phyloP scores from a whole-genome alignment of 352 stramenopile genomes.

The Globisporangium middletonii region DNA sequence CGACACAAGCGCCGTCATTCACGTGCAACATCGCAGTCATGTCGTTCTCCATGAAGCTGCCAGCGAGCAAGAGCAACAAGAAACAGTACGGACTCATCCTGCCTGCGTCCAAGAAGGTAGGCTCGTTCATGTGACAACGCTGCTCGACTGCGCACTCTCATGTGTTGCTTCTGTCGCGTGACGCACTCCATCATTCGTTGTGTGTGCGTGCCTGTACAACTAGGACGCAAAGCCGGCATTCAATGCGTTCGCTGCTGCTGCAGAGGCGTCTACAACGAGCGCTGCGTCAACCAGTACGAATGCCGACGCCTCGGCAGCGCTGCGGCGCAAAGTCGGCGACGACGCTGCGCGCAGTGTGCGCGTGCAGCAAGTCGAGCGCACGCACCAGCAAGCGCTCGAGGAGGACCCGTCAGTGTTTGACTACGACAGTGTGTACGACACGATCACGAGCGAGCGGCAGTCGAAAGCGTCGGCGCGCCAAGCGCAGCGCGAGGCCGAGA shows the following conservation, averaged over 20 bases:
- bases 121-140: not conserved
- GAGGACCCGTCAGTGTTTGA: constrained; percentile 87
- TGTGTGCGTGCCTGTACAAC: not conserved
- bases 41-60: constrained; percentile 33
- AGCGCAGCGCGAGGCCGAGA: constrained; percentile 45
- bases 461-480: constrained; percentile 37
- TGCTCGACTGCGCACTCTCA: not conserved
- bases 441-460: constrained; percentile 51
- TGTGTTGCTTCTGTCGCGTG: not conserved
- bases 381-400: constrained; percentile 49
- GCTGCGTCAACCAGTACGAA: not conserved
- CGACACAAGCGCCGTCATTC: too few species aligned
- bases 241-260: constrained; percentile 9
- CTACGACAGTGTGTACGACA: constrained; percentile 89
- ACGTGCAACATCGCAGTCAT: too few species aligned
- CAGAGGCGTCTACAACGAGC: not conserved
- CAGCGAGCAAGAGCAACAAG: constrained; percentile 15
- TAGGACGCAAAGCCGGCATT: constrained; percentile 6
- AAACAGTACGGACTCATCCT: constrained; percentile 23
- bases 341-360: constrained; percentile 54
- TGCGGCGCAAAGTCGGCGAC: constrained; percentile 25
- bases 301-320: constrained; percentile 7
- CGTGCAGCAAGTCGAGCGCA: constrained; percentile 37
- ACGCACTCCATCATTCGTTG: not conserved
- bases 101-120: constrained; percentile 5